Evolutionary conservation across 129 eudicot species (phyloP).

Genomic region (Pulicaria dysenterica): DNA sequence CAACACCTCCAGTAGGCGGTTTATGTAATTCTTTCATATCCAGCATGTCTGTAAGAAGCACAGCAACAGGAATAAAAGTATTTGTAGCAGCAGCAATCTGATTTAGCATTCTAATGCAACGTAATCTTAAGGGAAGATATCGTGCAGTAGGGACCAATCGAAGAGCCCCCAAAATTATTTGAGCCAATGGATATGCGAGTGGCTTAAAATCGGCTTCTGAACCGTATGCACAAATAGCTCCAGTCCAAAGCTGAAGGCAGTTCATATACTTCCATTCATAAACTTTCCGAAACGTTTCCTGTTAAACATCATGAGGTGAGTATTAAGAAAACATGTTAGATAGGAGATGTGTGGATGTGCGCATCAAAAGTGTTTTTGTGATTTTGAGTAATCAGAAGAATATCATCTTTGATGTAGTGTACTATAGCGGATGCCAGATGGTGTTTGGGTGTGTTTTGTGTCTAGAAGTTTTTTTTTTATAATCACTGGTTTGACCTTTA

Average conservation of each 20-base stretch:
- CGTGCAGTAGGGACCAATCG: slow-evolving; percentile 92
- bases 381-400: not conserved
- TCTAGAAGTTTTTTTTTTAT: not conserved
- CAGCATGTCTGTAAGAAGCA: slow-evolving; percentile 82
- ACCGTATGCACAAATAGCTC: slow-evolving; percentile 82
- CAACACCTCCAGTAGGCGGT: slow-evolving; percentile 95
- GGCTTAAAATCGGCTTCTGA: slow-evolving; percentile 77
- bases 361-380: not conserved
- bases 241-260: slow-evolving; percentile 97
- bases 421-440: not conserved
- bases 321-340: no score
- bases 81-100: slow-evolving; percentile 80
- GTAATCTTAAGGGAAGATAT: slow-evolving; percentile 85
- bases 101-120: slow-evolving; percentile 91
- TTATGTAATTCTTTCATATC: slow-evolving; percentile 85
- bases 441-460: not conserved
- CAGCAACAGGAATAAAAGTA: slow-evolving; percentile 80
- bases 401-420: not conserved
- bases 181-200: slow-evolving; percentile 92
- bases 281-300: slow-evolving; percentile 64
- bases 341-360: no score
- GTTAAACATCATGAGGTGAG: not conserved
- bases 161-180: slow-evolving; percentile 79
- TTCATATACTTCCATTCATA: slow-evolving; percentile 94
- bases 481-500: not conserved